Conservation (phyloP, 257 asterid genomes). For the Solanum verrucosum region DNA sequence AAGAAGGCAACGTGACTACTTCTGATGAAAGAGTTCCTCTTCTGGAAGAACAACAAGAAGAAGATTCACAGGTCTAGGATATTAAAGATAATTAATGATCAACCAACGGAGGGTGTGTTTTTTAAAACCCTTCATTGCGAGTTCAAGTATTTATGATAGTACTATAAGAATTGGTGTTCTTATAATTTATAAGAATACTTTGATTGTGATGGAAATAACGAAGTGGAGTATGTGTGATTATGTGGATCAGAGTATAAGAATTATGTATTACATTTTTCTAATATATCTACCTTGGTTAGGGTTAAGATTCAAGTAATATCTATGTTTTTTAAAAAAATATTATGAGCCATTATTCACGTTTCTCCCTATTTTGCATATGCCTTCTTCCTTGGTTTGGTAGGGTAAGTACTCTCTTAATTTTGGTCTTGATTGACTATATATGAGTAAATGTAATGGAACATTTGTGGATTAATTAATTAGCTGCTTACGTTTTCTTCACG, state of each 20-base stretch:
- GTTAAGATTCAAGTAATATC: neutral
- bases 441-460: no score
- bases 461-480: no score
- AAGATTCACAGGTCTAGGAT: conserved; percentile 25
- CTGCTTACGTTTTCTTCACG: no score
- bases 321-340: neutral
- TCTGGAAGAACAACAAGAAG: neutral
- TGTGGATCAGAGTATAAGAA: neutral
- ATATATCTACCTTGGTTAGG: neutral
- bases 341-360: neutral
- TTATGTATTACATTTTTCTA: neutral
- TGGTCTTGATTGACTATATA: no score
- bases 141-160: neutral
- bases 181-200: neutral
- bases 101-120: conserved; percentile 3
- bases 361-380: neutral
- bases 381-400: neutral
- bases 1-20: neutral
- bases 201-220: neutral
- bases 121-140: neutral
- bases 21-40: conserved; percentile 42
- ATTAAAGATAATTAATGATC: neutral
- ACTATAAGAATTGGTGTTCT: neutral
- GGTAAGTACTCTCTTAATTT: no score
- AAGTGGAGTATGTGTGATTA: neutral